phyloP scores from a whole-genome alignment of 2,329 filamentous ascomycete genomes.

The Hypoxylon sp. region DNA sequence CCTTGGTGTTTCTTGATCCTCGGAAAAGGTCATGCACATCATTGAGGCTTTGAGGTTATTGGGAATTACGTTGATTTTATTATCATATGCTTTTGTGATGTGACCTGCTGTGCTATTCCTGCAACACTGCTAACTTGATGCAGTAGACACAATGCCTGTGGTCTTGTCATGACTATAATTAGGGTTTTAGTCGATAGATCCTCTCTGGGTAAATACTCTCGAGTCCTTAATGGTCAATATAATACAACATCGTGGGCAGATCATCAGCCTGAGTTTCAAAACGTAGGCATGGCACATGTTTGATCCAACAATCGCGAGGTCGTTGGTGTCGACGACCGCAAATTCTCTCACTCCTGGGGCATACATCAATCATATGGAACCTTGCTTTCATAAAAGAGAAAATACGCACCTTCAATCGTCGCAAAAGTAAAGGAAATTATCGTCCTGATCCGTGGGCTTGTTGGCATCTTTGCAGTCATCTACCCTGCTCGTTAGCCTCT shows the following conservation, averaged over 20 bases:
- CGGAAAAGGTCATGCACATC: not conserved
- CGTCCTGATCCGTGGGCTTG: constrained; percentile 58
- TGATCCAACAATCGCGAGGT: not conserved
- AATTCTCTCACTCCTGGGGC: not conserved
- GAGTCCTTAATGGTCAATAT: not conserved
- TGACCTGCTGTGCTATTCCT: not conserved
- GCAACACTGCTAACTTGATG: not conserved
- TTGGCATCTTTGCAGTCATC: constrained; percentile 59
- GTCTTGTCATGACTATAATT: not conserved
- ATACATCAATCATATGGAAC: not conserved
- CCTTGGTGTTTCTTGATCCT: not conserved
- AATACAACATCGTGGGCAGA: not conserved
- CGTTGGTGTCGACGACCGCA: not conserved
- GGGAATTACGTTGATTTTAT: not conserved
- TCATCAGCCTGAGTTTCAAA: not conserved
- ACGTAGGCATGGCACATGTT: not conserved
- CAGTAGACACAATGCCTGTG: constrained; percentile 1
- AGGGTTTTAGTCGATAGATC: not conserved
- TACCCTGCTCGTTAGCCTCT: constrained; percentile 39
- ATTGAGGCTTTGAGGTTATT: not conserved
- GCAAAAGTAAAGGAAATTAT: constrained; percentile 65
- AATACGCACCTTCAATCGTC: constrained; percentile 48
- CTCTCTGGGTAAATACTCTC: not conserved
- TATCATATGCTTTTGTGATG: not conserved
- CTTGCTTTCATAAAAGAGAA: too few species aligned